Conservation (phyloP, 768 basidiomycete genomes). For the Suillus weaverae region DNA sequence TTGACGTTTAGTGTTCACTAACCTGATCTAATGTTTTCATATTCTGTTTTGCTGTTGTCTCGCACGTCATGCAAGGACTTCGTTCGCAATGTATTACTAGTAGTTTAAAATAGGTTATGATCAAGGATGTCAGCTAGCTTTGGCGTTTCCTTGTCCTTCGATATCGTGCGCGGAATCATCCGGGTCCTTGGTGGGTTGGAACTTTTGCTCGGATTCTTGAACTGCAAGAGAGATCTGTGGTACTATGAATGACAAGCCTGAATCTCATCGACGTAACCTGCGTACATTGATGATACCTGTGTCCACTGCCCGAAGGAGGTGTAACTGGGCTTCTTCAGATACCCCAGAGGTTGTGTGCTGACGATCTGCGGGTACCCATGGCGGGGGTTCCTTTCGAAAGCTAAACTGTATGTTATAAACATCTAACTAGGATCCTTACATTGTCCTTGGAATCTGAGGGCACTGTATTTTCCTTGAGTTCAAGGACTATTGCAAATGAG, state of each 20-base stretch:
- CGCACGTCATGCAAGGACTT: conserved; percentile 13
- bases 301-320: conserved; percentile 77
- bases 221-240: conserved; percentile 70
- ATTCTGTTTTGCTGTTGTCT: conserved; percentile 14
- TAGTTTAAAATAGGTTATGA: conserved; percentile 7
- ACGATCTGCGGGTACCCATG: conserved; percentile 76
- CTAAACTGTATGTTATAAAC: neutral
- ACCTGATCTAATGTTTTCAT: conserved; percentile 18
- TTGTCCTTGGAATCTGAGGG: conserved; percentile 53
- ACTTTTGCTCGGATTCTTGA: conserved; percentile 77
- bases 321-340: conserved; percentile 66
- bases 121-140: conserved; percentile 1
- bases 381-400: conserved; percentile 55
- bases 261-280: neutral
- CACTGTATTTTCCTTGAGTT: conserved; percentile 66
- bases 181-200: conserved; percentile 29
- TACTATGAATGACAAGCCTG: neutral
- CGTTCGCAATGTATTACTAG: conserved; percentile 12
- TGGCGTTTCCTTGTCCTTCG: conserved; percentile 15
- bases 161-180: conserved; percentile 7
- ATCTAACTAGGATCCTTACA: conserved; percentile 25
- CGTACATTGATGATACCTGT: conserved; percentile 78
- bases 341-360: conserved; percentile 69
- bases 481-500: conserved; percentile 82
- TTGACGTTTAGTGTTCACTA: conserved; percentile 64